A percentile compares a stretch with the other conserved stretches of the same genome.
phyloP scores from a whole-genome alignment of 1,139 yeast genomes.

The Suhomyces choctaworum region DNA sequence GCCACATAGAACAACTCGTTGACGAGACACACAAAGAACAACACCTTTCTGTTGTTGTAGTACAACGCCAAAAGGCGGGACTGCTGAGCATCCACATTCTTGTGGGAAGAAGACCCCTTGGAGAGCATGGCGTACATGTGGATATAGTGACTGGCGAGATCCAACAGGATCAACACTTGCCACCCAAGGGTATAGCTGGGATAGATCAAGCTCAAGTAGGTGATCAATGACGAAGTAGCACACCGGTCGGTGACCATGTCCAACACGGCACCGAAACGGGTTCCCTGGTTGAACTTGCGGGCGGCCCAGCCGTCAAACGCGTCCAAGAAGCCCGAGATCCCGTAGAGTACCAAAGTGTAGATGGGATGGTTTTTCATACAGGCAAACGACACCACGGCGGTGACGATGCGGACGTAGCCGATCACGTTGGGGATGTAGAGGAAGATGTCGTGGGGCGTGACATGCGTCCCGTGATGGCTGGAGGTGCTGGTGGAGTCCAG shows the following conservation, averaged over 20 bases:
- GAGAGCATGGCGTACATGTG: slow-evolving; percentile 96
- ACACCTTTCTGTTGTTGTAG: slow-evolving; percentile 80
- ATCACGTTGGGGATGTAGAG: slow-evolving; percentile 87
- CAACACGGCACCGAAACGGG: slow-evolving; percentile 91
- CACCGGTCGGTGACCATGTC: slow-evolving; percentile 99
- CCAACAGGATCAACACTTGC: slow-evolving; percentile 84
- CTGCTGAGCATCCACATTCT: slow-evolving; percentile 72
- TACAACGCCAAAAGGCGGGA: slow-evolving; percentile 76
- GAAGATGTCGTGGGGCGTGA: slow-evolving; percentile 55
- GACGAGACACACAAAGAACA: slow-evolving; percentile 86
- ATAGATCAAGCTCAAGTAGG: slow-evolving; percentile 78
- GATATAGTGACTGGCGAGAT: slow-evolving; percentile 94
- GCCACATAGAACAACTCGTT: slow-evolving; percentile 94
- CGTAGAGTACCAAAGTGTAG: slow-evolving; percentile 73
- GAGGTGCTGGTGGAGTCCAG: background rate
- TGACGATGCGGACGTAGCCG: slow-evolving; percentile 80
- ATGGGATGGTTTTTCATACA: slow-evolving; percentile 85
- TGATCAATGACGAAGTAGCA: slow-evolving; percentile 87
- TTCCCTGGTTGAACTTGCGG: slow-evolving; percentile 82
- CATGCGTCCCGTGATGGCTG: slow-evolving; percentile 11
- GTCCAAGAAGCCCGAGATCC: slow-evolving; percentile 87
- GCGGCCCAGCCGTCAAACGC: slow-evolving; percentile 98
- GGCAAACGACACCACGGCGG: slow-evolving; percentile 76
- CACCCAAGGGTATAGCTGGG: slow-evolving; percentile 68
- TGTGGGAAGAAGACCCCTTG: slow-evolving; percentile 80